Base-by-base conservation (phyloP, 2,329 filamentous ascomycete genomes). In the Ophiostoma tasmaniense region DNA sequence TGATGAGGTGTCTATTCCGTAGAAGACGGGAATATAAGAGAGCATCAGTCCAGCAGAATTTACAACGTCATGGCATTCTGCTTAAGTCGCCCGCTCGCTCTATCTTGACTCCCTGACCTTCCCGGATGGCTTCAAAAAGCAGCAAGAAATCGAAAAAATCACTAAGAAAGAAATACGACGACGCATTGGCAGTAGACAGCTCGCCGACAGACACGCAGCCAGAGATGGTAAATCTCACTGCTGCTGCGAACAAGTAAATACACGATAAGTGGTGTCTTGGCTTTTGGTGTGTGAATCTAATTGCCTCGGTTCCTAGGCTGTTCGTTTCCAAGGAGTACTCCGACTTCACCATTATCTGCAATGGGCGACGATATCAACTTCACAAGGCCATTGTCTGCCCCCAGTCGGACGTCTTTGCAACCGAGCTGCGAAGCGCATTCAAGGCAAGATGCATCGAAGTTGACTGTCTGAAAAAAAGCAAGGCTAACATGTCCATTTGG, bases 361-460 rank as follows among this genome's bases (percentile, higher is more conserved):
- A 28, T 17, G 65, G 17, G 2, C 11, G 42, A 7, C 22, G 1
- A 11, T 69, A 67, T n/a, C 37, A 33, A 20, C 22, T 69, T 10
- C 68, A 69, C 59, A 66, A 59, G 17, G 28, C 42, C 5, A 64
- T 69, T 20, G 65, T 69, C 25, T 67, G 68, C 14, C 30, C 68
- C 13, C 68, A 42, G 13, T 66, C 65, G 2, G 7, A 28, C 3
- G 55, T 69, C 3, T 69, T 69, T 17, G 28, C 25, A 7, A 33
- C 55, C 2, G 64, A 67, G 68, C 28, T 69, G 28, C 33, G 13
- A 7, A 67, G 68, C 39, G 13, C 14, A 25, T 64, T 69, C 30
- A 50, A 64, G 55, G 68, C 64, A 37, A 37, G 33, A 37, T 30
- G 0, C 5, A 61, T 30, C 14, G 7, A 5, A 14, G 8, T n/a